Base-by-base conservation (phyloP, 1,139 yeast species). In the Yamadazyma epiphylla region DNA sequence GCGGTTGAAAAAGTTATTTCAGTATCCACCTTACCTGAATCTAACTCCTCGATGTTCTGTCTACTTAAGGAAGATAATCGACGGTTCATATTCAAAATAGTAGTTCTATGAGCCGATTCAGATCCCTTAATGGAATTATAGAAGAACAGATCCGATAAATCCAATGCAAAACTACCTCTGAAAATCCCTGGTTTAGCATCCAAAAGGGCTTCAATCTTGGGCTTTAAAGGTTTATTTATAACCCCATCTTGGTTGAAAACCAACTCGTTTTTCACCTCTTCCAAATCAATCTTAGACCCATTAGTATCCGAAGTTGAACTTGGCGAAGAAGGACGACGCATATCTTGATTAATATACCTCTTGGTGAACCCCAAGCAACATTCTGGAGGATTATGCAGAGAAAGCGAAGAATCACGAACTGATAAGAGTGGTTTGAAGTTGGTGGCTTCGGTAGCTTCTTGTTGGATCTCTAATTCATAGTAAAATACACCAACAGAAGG, bases 161-260 rank as follows among this genome's bases (percentile, higher is more conserved):
- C 64, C 13, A 67, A 54, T 0, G 71, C 73, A 45, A 56, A 64
- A 38, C 71, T 65, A 2, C 71, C 73, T 28, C 49, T 53, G 30
- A 64, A 49, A 22, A 58, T 65, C 5, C 71, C 71, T 2, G 71
- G 71, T 32, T 51, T 57, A 11, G 48, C 37, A 20, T 47, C 48
- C 19, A 62, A 43, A 15, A 55, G 42, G 2, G 43, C 37, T 16
- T 53, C 56, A n/a, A 51, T 35, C 12, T 51, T 34, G 9, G 30
- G 17, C 24, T 39, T 50, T 41, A 36, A 34, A 20, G 40, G 38
- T 15, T 44, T 42, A 27, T 41, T 42, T 6, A 36, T 33, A 4
- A 39, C 15, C 11, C 38, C 33, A 22, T 46, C 47, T 25, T 48
- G 50, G 27, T 43, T 43, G 26, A 43, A 37, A 15, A 48, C 38